Evolutionary conservation across 1,139 yeast genomes (phyloP), one percentile per base, ranked within the genome.

Genomic region (Arxiozyma slooffiae): DNA sequence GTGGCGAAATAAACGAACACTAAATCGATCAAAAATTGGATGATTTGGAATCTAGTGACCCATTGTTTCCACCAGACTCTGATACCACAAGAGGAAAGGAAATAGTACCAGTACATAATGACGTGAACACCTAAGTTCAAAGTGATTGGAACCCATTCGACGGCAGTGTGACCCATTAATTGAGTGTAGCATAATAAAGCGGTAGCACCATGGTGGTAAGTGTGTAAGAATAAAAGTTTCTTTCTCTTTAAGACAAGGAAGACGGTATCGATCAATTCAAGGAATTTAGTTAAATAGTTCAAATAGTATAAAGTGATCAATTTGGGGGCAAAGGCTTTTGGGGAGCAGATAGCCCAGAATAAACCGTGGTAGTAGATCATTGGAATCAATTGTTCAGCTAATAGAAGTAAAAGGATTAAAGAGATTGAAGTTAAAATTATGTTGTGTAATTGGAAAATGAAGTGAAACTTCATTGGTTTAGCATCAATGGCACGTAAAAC

Each of bases 11-110:
- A 90, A 58, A 90, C 95, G 67, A 89, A 89, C 45, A 78, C 80
- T 67, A 92, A 79, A 70, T 92, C 98, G 63, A 92, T 77, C 63
- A 92, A 75, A 65, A 92, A 92, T 74, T 92, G 98, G 63, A 86
- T 79, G 71, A 92, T 92, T 75, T 92, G 98, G 78, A 87, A 82
- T 60, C 96, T 80, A 49, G 98, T 92, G 61, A 92, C 97, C 97
- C 97, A 92, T 73, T 90, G 96, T 73, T 92, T 92, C 98, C 98
- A 92, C 97, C 97, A 90, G 53, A 92, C 97, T 62, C 92, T 82
- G 67, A 90, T 86, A 54, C 96, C 96, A 69, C 96, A 80, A 18
- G 97, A 88, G 59, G 92, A 79, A 64, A 92, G 76, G 79, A 89
- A 90, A 77, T 92, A 92, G 79, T 92, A 92, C 86, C 90, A 92